A percentile compares a stretch with the other conserved stretches of the same genome.
Conservation (phyloP, 192 early-diverging fungal genomes). For the Geranomyces variabilis region DNA sequence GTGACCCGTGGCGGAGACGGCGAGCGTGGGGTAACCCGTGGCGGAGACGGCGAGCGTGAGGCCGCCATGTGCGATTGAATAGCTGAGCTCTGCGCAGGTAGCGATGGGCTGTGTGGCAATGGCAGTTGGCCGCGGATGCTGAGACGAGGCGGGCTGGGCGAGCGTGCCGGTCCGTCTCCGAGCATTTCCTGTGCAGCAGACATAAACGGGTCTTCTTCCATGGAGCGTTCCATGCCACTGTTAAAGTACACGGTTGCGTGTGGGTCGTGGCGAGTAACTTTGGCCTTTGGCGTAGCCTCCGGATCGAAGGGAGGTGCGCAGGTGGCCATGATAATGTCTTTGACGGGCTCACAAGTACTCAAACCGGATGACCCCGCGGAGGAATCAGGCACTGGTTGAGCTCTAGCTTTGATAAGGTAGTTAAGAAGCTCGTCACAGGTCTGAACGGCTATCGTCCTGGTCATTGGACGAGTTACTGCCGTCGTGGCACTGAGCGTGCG, state of each 20-base stretch:
- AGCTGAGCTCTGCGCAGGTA: background rate
- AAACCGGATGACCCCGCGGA: too few species aligned
- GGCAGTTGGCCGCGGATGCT: background rate
- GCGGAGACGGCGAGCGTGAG: background rate
- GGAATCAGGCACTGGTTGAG: background rate
- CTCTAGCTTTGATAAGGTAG: background rate
- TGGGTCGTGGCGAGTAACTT: background rate
- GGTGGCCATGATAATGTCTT: background rate
- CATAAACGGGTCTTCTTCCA: background rate
- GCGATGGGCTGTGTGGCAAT: background rate
- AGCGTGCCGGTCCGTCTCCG: background rate
- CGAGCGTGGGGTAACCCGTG: background rate
- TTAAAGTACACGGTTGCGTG: background rate
- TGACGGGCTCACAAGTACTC: background rate
- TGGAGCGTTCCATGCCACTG: background rate
- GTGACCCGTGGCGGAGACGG: background rate
- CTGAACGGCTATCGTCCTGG: constrained; percentile 4
- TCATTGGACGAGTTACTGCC: background rate
- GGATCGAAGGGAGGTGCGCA: background rate
- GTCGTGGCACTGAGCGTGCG: background rate
- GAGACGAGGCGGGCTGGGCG: too few species aligned
- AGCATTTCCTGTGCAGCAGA: background rate
- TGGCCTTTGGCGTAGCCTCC: background rate
- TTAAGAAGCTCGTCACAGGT: background rate
- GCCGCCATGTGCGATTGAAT: too few species aligned